Conservation (phyloP, 2,329 filamentous ascomycete species). For the Aspergillus quadricinctus region DNA sequence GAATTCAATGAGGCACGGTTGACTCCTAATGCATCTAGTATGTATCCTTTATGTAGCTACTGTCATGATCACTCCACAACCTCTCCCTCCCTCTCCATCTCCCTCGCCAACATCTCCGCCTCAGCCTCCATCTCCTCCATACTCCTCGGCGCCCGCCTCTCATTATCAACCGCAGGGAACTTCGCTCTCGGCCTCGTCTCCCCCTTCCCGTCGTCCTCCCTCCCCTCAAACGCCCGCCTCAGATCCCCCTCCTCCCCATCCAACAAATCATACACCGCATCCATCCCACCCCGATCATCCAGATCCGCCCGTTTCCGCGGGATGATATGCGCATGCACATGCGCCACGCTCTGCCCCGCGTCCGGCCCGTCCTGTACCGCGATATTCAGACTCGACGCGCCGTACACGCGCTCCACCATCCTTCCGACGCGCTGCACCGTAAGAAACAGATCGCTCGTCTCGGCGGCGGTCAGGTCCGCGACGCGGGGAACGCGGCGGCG, state of each 20-base stretch:
- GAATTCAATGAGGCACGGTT: conserved; percentile 1
- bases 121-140: conserved; percentile 76
- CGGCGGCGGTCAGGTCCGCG: conserved; percentile 64
- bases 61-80: conserved; percentile 22
- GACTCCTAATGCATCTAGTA: neutral
- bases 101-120: conserved; percentile 61
- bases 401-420: conserved; percentile 62
- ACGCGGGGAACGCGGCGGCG: conserved; percentile 65
- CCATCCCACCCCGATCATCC: conserved; percentile 55
- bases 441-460: conserved; percentile 81
- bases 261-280: conserved; percentile 77
- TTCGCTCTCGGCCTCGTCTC: conserved; percentile 43
- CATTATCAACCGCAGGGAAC: conserved; percentile 70
- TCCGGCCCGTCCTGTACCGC: conserved; percentile 90
- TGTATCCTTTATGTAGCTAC: neutral
- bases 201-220: conserved; percentile 22
- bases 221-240: conserved; percentile 63
- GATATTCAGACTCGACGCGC: conserved; percentile 78
- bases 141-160: conserved; percentile 61
- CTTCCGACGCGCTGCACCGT: conserved; percentile 77
- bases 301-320: conserved; percentile 62
- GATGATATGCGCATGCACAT: conserved; percentile 91
- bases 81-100: conserved; percentile 46
- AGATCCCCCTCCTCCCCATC: conserved; percentile 83
- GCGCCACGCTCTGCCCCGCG: conserved; percentile 88